Evolutionary conservation across 768 basidiomycete genomes (phyloP), one percentile per base, ranked within the genome.

Genomic region (Russula earlei): DNA sequence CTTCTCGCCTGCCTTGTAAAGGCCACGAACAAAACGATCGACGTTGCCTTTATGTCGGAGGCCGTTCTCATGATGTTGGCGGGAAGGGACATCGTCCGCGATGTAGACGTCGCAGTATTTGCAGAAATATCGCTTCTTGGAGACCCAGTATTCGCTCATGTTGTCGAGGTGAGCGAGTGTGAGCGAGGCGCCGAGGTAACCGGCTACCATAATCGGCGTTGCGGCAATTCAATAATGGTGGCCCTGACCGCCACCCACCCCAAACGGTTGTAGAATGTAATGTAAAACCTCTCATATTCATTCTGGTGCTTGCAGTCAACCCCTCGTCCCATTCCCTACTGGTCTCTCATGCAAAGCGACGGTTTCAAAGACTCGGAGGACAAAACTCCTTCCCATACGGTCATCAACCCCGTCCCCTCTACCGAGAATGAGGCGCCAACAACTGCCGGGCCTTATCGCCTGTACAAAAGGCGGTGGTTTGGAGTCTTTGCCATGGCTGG

Each of bases 71-170:
- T 99, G 96, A 52, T 91, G 91, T 61, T 81, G 76, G 49, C 89
- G 79, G 1, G 95, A 97, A 58, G 96, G 87, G 10, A 76, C 91
- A 76, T 99, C 95, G 72, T 99, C 96, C 50, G 92, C 81, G 59
- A 99, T 97, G 74, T 85, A 97, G 60, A 91, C 92, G 49, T 92
- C 88, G 74, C 96, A 98, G 75, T 97, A 97, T 68, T 93, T 92
- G 83, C 93, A 96, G 67, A 81, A 87, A 71, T 94, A 95, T 64
- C 83, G 86, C 71, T 93, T 92, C 68, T 88, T 83, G 24, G 90
- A 90, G 60, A 93, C 85, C 91, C 91, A 94, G 69, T 86, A 93
- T 69, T 93, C 91, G 63, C 83, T 84, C 91, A 92, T 93, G 10
- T 29, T 25, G 14, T 6, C 17, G 34, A 22, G 2, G 11, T 5